Base-by-base conservation (phyloP, 2,329 filamentous ascomycete species). In the Pyricularia sp. region DNA sequence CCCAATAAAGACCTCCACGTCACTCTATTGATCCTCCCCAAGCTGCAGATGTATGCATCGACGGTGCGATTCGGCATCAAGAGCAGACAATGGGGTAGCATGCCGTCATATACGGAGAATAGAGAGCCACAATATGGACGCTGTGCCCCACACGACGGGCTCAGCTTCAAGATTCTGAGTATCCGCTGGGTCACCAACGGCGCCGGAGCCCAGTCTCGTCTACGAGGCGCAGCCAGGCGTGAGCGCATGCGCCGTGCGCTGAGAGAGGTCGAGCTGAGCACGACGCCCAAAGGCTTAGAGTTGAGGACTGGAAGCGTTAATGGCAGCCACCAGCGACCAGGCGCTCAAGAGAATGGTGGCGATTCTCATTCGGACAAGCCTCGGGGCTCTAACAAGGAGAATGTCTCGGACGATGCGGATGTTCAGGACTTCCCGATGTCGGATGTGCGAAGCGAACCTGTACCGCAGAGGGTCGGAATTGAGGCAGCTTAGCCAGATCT, bases 111-210 rank as follows among this genome's bases (percentile, higher is more conserved):
- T 40, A 62, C 61, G 2, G 53, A 57, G 24, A 57, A 57, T 28
- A 57, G 53, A 16, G 53, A 57, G 53, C 53, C 53, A 9, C 53
- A 35, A 61, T 35, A 35, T n/a, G 59, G 59, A 61, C 59, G 59
- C 22, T 57, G 53, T 26, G 66, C 65, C 31, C 64, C 68, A 9
- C 92, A 97, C 72, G 92, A 96, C 70, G 93, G 93, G 2, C 84
- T 96, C 74, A 96, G 92, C 73, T 97, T 90, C 76, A 91, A 89
- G 82, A 84, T 99, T 62, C 81, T 87, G 67, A 85, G 86, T 64
- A 84, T 96, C 12, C 86, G 91, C 64, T 97, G 93, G 87, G 90
- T 97, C 0, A 88, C 90, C 68, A 83, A 85, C 68, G 92, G 94
- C 13, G 88, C 84, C 0, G 81, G 81, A 68, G 82, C 77, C 65